These are phyloP conservation scores for Limtongozyma cylindracea DNA, from an alignment of 805 yeast species.

Conservation along the genomic window DNA sequence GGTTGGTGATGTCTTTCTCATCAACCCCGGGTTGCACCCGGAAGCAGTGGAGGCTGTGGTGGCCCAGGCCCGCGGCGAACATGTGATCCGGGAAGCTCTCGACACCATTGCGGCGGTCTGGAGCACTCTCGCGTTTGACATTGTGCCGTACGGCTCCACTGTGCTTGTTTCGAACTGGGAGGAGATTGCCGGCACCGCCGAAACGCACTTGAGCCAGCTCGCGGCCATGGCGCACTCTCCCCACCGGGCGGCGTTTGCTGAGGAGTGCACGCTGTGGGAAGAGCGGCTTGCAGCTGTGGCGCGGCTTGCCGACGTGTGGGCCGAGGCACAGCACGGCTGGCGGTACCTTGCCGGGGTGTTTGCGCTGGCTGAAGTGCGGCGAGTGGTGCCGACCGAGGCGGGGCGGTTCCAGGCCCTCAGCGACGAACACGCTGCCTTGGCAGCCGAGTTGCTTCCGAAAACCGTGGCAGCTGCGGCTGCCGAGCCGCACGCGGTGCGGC, in stretches of 20 bases:
- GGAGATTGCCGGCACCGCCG: constrained; percentile 24
- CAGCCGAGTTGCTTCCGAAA: constrained; percentile 32
- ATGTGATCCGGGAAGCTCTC: constrained; percentile 32
- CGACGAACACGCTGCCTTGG: too few relatives aligned
- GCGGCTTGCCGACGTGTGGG: constrained; percentile 39
- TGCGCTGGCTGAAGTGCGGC: constrained; percentile 26
- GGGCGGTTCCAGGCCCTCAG: too few relatives aligned
- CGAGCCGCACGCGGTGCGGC: constrained; percentile 10
- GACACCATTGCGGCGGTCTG: constrained; percentile 24
- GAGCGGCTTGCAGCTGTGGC: constrained; percentile 22
- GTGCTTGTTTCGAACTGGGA: constrained; percentile 49
- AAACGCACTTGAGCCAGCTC: constrained; percentile 35
- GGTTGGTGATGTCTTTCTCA: too few relatives aligned
- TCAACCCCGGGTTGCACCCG: too few relatives aligned
- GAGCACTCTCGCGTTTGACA: constrained; percentile 23
- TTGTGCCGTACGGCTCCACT: constrained; percentile 23
- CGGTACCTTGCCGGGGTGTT: constrained; percentile 65
- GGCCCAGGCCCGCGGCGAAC: too few relatives aligned
- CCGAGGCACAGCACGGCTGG: constrained; percentile 78
- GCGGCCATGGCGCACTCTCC: constrained; percentile 49
- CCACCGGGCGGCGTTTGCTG: constrained; percentile 32
- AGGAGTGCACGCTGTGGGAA: constrained; percentile 27
- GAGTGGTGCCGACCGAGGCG: constrained; percentile 45
- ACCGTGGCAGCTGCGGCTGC: constrained; percentile 29
- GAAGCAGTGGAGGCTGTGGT: too few relatives aligned